Evolutionary conservation across 306 rosid species (phyloP).

Genomic region (Citrullus mucosospermus): DNA sequence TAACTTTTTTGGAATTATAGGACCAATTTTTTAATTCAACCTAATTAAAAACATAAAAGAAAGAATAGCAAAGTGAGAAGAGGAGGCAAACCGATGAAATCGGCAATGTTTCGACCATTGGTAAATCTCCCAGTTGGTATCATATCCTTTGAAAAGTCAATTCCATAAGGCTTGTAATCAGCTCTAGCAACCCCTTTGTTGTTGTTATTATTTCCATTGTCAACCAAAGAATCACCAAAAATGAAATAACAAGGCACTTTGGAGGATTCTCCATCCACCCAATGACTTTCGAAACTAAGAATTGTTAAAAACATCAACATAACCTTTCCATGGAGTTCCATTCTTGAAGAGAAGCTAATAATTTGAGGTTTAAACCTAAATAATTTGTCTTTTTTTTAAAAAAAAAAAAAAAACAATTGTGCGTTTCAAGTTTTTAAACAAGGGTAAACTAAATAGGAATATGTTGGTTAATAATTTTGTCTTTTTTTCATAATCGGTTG

Average conservation of each 20-base stretch:
- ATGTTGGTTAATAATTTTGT: too few relatives aligned
- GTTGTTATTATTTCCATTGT: conserved; percentile 43
- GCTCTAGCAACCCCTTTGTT: conserved; percentile 15
- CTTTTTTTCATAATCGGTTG: too few relatives aligned
- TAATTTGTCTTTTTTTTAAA: too few relatives aligned
- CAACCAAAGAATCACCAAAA: conserved; percentile 44
- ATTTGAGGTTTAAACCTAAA: too few relatives aligned
- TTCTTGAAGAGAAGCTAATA: too few relatives aligned
- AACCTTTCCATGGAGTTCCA: not conserved
- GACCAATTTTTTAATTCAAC: too few relatives aligned
- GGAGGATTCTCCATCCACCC: not conserved
- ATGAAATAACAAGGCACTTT: conserved; percentile 30
- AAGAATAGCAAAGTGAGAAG: not conserved
- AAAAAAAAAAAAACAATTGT: too few relatives aligned
- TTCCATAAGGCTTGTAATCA: conserved; percentile 40
- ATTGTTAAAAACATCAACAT: not conserved
- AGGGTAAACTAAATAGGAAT: too few relatives aligned
- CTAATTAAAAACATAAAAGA: too few relatives aligned
- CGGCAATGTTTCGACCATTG: conserved; percentile 27
- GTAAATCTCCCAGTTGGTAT: conserved; percentile 38
- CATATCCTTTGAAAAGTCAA: conserved; percentile 25
- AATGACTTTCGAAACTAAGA: not conserved
- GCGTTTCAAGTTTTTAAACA: too few relatives aligned
- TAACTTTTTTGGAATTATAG: too few relatives aligned
- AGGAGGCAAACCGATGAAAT: conserved; percentile 15